These are phyloP conservation scores for Trichoderma asperelloides DNA, from an alignment of 495 filamentous ascomycete species.

Conservation along the genomic window DNA sequence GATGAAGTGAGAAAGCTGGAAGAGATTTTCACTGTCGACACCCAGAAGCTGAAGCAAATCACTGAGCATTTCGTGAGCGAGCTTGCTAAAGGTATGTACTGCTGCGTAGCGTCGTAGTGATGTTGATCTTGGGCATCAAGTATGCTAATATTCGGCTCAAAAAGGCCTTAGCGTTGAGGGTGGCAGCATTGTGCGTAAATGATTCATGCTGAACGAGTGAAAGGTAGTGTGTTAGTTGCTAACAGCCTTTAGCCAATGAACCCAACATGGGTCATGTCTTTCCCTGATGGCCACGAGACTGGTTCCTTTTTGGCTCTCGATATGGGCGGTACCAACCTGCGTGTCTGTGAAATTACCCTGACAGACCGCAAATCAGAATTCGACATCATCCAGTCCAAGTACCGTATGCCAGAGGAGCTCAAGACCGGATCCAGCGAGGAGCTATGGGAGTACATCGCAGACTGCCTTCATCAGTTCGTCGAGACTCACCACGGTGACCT, in stretches of 20 bases:
- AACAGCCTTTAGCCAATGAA: slow-evolving; percentile 77
- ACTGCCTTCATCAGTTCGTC: slow-evolving; percentile 93
- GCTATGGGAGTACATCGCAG: slow-evolving; percentile 96
- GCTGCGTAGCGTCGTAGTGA: slow-evolving; percentile 1
- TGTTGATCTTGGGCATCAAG: slow-evolving; percentile 10
- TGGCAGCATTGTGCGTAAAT: slow-evolving; percentile 75
- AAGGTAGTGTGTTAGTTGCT: slow-evolving; percentile 7
- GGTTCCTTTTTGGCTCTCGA: slow-evolving; percentile 91
- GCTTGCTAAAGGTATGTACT: slow-evolving; percentile 66
- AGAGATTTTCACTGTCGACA: slow-evolving; percentile 72
- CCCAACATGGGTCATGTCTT: slow-evolving; percentile 94
- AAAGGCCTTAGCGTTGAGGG: slow-evolving; percentile 76
- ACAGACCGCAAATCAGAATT: slow-evolving; percentile 89
- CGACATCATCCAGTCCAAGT: slow-evolving; percentile 98
- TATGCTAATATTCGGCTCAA: not conserved
- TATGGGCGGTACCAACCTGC: slow-evolving; percentile 97
- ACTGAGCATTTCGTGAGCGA: slow-evolving; percentile 82
- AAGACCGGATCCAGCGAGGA: slow-evolving; percentile 86
- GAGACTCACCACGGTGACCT: slow-evolving; percentile 75
- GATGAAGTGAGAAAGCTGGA: slow-evolving; percentile 80
- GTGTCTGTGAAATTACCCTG: slow-evolving; percentile 92
- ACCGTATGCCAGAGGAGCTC: slow-evolving; percentile 91
- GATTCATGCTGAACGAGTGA: not conserved
- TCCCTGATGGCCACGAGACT: slow-evolving; percentile 79
- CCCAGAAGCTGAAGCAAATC: slow-evolving; percentile 74